A percentile compares a stretch with the other conserved stretches of the same genome.
phyloP scores from a whole-genome alignment of 345 rosid genomes.

The Atalantia buxifolia region DNA sequence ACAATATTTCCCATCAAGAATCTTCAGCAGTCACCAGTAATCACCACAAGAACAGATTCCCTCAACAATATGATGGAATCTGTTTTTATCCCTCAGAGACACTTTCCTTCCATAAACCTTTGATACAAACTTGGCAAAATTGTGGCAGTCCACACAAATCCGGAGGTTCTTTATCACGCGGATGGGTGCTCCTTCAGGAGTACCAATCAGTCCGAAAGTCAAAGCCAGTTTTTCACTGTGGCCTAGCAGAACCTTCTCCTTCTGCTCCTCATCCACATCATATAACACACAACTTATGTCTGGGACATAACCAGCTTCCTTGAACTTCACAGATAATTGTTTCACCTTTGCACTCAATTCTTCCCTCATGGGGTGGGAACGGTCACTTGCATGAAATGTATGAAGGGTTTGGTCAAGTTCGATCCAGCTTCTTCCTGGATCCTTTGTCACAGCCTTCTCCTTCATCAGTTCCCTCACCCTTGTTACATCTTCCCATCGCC shows the following conservation, averaged over 20 bases:
- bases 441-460: conserved; percentile 69
- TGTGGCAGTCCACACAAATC: conserved; percentile 86
- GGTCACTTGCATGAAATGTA: conserved; percentile 76
- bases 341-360: conserved; percentile 54
- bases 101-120: conserved; percentile 53
- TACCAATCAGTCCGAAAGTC: conserved; percentile 68
- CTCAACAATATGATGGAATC: conserved; percentile 59
- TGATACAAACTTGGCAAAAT: conserved; percentile 74
- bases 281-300: conserved; percentile 73
- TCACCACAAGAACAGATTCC: conserved; percentile 82
- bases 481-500: conserved; percentile 84
- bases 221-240: conserved; percentile 91
- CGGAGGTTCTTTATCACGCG: conserved; percentile 81
- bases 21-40: conserved; percentile 57
- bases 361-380: conserved; percentile 69
- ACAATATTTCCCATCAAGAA: background rate
- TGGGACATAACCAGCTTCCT: conserved; percentile 80
- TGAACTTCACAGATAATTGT: conserved; percentile 50
- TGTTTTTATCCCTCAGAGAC: conserved; percentile 69
- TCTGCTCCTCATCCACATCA: conserved; percentile 91
- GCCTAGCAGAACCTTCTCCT: conserved; percentile 73
- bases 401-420: conserved; percentile 69
- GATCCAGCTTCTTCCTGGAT: conserved; percentile 89
- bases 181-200: conserved; percentile 42
- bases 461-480: conserved; percentile 59